Percentiles rank a stretch among this genome's conserved stretches.
These are phyloP conservation scores for Nissolia schottii DNA, from an alignment of 306 rosid genomes.

Conservation along the genomic window DNA sequence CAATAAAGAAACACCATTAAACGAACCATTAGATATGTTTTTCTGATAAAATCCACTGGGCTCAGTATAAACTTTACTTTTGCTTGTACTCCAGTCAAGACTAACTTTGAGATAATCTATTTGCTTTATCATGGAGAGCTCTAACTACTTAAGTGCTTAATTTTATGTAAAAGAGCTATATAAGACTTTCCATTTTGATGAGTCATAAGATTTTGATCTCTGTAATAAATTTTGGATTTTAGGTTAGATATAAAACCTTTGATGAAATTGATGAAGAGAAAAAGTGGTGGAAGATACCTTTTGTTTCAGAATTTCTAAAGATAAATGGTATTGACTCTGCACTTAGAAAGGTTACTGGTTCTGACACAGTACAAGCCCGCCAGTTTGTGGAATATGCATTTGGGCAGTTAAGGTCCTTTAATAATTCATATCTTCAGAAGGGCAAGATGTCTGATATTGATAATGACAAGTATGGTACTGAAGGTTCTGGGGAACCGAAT, in stretches of 20 bases:
- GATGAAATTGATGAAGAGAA: slow-evolving; percentile 78
- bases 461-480: slow-evolving; percentile 16
- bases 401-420: slow-evolving; percentile 81
- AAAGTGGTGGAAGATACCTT: slow-evolving; percentile 75
- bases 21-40: neutral
- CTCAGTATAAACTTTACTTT: neutral
- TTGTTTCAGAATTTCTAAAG: slow-evolving; percentile 71
- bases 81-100: neutral
- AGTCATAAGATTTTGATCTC: slow-evolving; percentile 18
- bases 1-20: neutral
- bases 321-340: slow-evolving; percentile 71
- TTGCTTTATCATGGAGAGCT: neutral
- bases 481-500: slow-evolving; percentile 23
- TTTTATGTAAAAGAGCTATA: slow-evolving; percentile 3
- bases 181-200: neutral
- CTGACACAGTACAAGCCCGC: slow-evolving; percentile 79
- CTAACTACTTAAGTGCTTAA: neutral
- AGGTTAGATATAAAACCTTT: slow-evolving; percentile 82
- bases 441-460: slow-evolving; percentile 32
- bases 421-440: slow-evolving; percentile 47
- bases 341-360: slow-evolving; percentile 56
- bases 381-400: slow-evolving; percentile 93
- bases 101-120: neutral
- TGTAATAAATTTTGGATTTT: slow-evolving; percentile 32
- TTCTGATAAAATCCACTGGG: neutral